A percentile compares a stretch with the other conserved stretches of the same genome.
Conservation (phyloP, 306 rosid genomes). For the Corylus heterophylla region DNA sequence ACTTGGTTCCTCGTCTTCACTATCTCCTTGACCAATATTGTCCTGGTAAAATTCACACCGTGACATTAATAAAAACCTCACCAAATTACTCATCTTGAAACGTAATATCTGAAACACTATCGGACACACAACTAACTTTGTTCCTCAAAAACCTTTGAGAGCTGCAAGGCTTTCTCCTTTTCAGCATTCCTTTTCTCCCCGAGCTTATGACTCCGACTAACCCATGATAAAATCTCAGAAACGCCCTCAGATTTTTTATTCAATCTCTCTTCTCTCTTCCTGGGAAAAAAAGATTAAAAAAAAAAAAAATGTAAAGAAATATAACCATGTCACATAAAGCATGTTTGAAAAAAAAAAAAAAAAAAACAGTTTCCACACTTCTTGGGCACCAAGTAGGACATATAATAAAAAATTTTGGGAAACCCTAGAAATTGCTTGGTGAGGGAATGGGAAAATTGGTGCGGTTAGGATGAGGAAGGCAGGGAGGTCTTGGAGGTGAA, state of each 20-base stretch:
- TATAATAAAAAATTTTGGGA: no score
- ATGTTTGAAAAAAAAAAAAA: no score
- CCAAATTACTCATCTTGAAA: slow-evolving; percentile 10
- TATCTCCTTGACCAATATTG: slow-evolving; percentile 70
- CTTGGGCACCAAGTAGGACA: no score
- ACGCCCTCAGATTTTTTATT: slow-evolving; percentile 65
- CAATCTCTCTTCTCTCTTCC: slow-evolving; percentile 80
- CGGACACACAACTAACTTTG: slow-evolving; percentile 54
- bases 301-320: neutral
- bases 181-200: slow-evolving; percentile 56
- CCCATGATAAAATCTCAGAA: slow-evolving; percentile 82
- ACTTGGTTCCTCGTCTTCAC: slow-evolving; percentile 70
- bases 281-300: slow-evolving; percentile 30
- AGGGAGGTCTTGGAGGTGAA: rapidly evolving
- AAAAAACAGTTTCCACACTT: neutral
- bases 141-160: slow-evolving; percentile 85
- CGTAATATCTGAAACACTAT: slow-evolving; percentile 3
- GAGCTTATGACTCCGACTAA: slow-evolving; percentile 74
- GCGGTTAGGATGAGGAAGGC: rapidly evolving
- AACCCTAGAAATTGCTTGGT: no score
- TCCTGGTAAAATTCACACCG: slow-evolving; percentile 55
- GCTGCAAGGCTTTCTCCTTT: slow-evolving; percentile 74
- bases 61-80: slow-evolving; percentile 18
- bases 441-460: rapidly evolving
- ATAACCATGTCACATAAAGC: slow-evolving; percentile 13